Evolutionary conservation across 2,329 filamentous ascomycete genomes (phyloP).

Genomic region (Zasmidium cellare): DNA sequence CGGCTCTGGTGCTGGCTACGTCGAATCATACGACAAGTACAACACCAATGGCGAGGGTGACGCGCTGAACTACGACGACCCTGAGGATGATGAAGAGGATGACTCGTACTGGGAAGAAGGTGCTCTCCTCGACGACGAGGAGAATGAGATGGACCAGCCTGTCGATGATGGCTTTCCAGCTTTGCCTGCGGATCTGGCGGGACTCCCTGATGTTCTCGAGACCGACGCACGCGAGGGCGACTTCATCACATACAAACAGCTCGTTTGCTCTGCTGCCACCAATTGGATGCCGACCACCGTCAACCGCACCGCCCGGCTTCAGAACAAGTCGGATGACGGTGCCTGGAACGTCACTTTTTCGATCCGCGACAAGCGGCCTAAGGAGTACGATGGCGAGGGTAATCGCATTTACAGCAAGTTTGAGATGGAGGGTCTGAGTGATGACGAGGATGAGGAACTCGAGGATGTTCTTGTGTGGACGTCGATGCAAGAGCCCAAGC

Average conservation of each 20-base stretch:
- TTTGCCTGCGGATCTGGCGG: slow-evolving; percentile 33
- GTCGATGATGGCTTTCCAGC: slow-evolving; percentile 60
- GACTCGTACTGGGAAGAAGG: slow-evolving; percentile 33
- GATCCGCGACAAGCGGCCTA: slow-evolving; percentile 62
- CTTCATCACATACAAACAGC: slow-evolving; percentile 68
- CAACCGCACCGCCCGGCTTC: slow-evolving; percentile 63
- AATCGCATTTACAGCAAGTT: slow-evolving; percentile 75
- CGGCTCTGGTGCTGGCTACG: slow-evolving; percentile 39
- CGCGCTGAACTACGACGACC: slow-evolving; percentile 46
- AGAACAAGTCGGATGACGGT: slow-evolving; percentile 57
- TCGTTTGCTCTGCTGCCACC: slow-evolving; percentile 61
- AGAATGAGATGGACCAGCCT: slow-evolving; percentile 22
- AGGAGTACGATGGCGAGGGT: slow-evolving; percentile 68
- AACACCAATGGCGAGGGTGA: slow-evolving; percentile 33
- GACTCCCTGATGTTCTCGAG: slow-evolving; percentile 53
- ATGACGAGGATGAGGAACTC: slow-evolving; percentile 48
- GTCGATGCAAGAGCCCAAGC: background rate
- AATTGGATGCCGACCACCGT: slow-evolving; percentile 66
- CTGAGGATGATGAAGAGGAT: slow-evolving; percentile 30
- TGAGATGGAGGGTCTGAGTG: slow-evolving; percentile 64
- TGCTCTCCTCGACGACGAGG: slow-evolving; percentile 23
- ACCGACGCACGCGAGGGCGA: slow-evolving; percentile 58
- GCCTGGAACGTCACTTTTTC: slow-evolving; percentile 60
- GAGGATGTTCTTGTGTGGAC: background rate
- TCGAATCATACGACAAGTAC: slow-evolving; percentile 41